A percentile compares a stretch with the other conserved stretches of the same genome.
phyloP scores from a whole-genome alignment of 1,284 basidiomycete species.

The Microbotryum silenes-acaulis region DNA sequence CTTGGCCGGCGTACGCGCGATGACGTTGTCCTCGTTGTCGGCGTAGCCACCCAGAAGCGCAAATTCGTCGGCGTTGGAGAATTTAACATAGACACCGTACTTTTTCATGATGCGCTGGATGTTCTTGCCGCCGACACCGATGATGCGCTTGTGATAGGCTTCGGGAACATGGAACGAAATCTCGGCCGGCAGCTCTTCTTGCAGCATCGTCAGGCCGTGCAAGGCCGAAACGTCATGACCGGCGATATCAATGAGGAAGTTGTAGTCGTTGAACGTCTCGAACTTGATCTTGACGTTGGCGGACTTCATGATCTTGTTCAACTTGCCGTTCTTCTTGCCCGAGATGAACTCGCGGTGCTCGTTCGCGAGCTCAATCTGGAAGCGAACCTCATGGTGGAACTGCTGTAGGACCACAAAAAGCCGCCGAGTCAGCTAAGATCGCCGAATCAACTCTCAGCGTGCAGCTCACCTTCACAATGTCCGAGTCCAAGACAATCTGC shows the following conservation, averaged over 20 bases:
- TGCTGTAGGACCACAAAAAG: conserved; percentile 45
- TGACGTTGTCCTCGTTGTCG: conserved; percentile 97
- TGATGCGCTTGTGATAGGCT: conserved; percentile 97
- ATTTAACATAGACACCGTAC: conserved; percentile 98
- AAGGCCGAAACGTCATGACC: conserved; percentile 67
- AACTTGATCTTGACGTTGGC: conserved; percentile 98
- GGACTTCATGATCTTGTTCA: conserved; percentile 97
- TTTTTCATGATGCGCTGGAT: conserved; percentile 99
- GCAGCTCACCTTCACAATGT: conserved; percentile 68
- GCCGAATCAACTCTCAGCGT: background rate
- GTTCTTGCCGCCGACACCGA: conserved; percentile 95
- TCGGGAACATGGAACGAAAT: conserved; percentile 99
- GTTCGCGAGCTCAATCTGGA: conserved; percentile 96
- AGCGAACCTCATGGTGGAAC: conserved; percentile 94
- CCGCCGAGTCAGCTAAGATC: background rate
- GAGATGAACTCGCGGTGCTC: conserved; percentile 98
- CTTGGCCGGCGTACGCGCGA: conserved; percentile 94
- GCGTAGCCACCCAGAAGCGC: conserved; percentile 88
- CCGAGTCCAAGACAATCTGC: conserved; percentile 77
- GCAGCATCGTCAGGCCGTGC: conserved; percentile 78
- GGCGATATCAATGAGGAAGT: conserved; percentile 84
- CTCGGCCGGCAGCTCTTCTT: conserved; percentile 97
- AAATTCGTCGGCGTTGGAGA: conserved; percentile 97
- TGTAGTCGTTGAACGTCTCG: conserved; percentile 97
- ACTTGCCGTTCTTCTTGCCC: conserved; percentile 96